Conservation (phyloP, 1,284 basidiomycete genomes). For the Leccinum holopus region DNA sequence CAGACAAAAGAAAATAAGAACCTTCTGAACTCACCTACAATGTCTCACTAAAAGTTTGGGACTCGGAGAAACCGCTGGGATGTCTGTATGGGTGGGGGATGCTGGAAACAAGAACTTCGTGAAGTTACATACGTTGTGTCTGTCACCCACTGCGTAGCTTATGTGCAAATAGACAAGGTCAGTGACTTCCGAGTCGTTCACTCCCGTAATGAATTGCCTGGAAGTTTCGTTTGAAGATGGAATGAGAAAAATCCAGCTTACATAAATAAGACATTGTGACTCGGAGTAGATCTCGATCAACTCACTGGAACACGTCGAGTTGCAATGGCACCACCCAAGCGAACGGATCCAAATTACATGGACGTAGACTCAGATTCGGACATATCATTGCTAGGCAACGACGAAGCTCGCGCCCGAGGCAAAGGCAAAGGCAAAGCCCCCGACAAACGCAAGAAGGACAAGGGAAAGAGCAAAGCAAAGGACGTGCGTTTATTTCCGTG, state of each 20-base stretch:
- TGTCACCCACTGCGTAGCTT: no score
- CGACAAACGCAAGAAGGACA: conserved; percentile 42
- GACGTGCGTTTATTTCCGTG: conserved; percentile 40
- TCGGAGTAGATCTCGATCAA: no score
- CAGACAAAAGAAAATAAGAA: not conserved
- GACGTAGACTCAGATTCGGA: conserved; percentile 44
- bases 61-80: not conserved
- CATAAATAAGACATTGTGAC: no score
- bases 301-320: not conserved
- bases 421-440: conserved; percentile 45
- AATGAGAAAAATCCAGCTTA: no score
- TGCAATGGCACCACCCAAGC: conserved; percentile 26
- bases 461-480: conserved; percentile 48
- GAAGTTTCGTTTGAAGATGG: no score
- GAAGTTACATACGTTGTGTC: not conserved
- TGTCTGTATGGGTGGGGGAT: not conserved
- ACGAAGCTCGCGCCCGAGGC: conserved; percentile 36
- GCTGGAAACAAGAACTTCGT: not conserved
- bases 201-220: no score
- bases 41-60: not conserved
- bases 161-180: no score
- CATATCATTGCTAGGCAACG: conserved; percentile 37
- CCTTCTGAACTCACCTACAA: not conserved
- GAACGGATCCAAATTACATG: conserved; percentile 35
- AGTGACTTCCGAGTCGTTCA: no score